These are phyloP conservation scores for Phytopythium litorale DNA, from an alignment of 352 stramenopile genomes.

Conservation along the genomic window DNA sequence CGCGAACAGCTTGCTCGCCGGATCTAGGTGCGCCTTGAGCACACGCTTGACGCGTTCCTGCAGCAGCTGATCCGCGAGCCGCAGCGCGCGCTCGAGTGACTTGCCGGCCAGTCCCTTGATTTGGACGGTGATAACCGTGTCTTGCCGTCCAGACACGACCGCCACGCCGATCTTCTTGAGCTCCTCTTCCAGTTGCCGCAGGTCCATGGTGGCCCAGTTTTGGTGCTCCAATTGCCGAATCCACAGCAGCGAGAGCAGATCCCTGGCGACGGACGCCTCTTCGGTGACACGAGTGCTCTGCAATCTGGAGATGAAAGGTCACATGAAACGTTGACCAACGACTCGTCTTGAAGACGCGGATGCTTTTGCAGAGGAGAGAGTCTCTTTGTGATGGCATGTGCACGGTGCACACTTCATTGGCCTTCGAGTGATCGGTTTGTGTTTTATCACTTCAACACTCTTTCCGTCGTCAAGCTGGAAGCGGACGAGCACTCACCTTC, in stretches of 20 bases:
- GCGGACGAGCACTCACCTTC: too few species aligned
- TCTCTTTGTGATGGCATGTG: too few species aligned
- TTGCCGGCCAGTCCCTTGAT: conserved; percentile 70
- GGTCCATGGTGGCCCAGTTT: conserved; percentile 19
- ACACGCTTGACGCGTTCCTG: conserved; percentile 73
- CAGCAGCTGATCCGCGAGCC: conserved; percentile 63
- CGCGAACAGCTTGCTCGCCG: conserved; percentile 49
- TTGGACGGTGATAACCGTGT: conserved; percentile 72
- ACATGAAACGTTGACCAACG: conserved; percentile 4
- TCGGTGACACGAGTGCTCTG: too few species aligned
- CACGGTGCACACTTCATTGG: too few species aligned
- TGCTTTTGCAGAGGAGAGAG: too few species aligned
- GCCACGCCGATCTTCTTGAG: conserved; percentile 75
- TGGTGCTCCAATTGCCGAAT: too few species aligned
- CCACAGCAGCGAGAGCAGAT: too few species aligned
- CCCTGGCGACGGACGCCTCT: too few species aligned
- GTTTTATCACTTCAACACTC: too few species aligned
- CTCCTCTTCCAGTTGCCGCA: conserved; percentile 66
- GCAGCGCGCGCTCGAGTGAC: conserved; percentile 46
- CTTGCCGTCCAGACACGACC: conserved; percentile 69
- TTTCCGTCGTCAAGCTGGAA: too few species aligned
- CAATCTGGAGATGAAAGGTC: conserved; percentile 22
- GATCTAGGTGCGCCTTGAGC: conserved; percentile 43
- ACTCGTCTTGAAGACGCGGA: too few species aligned
- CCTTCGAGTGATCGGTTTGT: too few species aligned